Evolutionary conservation across 1,284 basidiomycete genomes (phyloP).

Genomic region (Naganishia liquefaciens): DNA sequence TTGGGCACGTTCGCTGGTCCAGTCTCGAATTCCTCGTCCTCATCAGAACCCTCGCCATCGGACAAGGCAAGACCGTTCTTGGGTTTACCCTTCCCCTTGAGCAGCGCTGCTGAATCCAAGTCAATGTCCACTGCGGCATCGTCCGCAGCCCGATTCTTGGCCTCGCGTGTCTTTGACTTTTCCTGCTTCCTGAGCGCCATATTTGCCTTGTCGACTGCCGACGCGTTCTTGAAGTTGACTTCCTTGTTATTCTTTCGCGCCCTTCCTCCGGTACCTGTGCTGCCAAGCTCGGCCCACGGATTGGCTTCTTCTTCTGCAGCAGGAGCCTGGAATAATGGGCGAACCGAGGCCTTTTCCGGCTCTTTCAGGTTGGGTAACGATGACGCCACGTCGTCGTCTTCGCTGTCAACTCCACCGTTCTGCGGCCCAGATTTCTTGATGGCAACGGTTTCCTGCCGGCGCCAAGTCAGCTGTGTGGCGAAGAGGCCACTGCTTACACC

Average conservation of each 20-base stretch:
- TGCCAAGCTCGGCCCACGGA: constrained; percentile 67
- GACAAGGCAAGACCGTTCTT: constrained; percentile 43
- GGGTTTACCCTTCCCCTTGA: constrained; percentile 29
- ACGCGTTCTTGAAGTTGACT: constrained; percentile 65
- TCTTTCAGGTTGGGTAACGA: constrained; percentile 2
- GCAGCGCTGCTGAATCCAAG: constrained; percentile 54
- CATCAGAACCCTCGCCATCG: constrained; percentile 64
- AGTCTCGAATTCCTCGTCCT: constrained; percentile 54
- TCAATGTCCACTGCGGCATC: constrained; percentile 78
- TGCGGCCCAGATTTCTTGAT: too few relatives aligned
- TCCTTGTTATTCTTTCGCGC: constrained; percentile 69
- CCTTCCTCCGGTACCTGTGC: constrained; percentile 50
- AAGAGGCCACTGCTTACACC: too few relatives aligned
- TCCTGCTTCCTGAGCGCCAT: constrained; percentile 65
- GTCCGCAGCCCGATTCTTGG: constrained; percentile 62
- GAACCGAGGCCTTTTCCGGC: constrained; percentile 24
- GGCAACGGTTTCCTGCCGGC: neutral
- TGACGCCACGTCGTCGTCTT: constrained; percentile 5
- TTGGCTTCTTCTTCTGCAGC: constrained; percentile 56
- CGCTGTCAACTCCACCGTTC: neutral
- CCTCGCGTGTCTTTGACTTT: constrained; percentile 59
- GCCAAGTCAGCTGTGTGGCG: too few relatives aligned
- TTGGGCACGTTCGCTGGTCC: constrained; percentile 55
- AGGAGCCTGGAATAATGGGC: constrained; percentile 31
- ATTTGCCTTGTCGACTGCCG: constrained; percentile 47